Conservation (phyloP, 257 asterid genomes). For the Orobanche coerulescens region DNA sequence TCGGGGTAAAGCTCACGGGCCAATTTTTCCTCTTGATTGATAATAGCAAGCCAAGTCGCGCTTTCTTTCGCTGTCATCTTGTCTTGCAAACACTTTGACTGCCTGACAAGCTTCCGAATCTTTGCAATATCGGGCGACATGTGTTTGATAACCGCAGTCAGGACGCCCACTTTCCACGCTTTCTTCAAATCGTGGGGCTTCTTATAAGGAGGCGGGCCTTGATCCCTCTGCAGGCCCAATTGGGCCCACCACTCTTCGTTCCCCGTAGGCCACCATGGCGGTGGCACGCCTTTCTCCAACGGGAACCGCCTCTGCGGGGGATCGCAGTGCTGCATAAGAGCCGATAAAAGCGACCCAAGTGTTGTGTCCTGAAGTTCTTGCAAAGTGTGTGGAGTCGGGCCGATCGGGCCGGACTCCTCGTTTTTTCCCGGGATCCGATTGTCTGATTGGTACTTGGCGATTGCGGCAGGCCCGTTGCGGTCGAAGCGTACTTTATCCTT, state of each 20-base stretch:
- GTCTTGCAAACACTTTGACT: slow-evolving; percentile 82
- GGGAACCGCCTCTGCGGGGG: slow-evolving; percentile 94
- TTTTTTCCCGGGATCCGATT: slow-evolving; percentile 36
- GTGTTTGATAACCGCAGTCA: slow-evolving; percentile 82
- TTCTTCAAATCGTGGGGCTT: slow-evolving; percentile 88
- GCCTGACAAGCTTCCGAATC: slow-evolving; percentile 77
- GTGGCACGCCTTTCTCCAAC: slow-evolving; percentile 70
- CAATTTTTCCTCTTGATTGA: slow-evolving; percentile 69
- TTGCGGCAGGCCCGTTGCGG: slow-evolving; percentile 82
- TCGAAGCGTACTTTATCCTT: slow-evolving; percentile 81
- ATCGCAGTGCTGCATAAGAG: slow-evolving; percentile 86
- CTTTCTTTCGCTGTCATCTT: slow-evolving; percentile 93
- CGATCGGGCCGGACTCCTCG: slow-evolving; percentile 34
- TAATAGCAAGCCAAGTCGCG: slow-evolving; percentile 76
- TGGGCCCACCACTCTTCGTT: slow-evolving; percentile 88
- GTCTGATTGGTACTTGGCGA: slow-evolving; percentile 54
- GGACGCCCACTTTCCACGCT: slow-evolving; percentile 81
- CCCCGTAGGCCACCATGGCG: slow-evolving; percentile 96
- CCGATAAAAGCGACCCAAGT: slow-evolving; percentile 71
- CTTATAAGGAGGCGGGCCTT: slow-evolving; percentile 76
- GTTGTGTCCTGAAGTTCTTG: slow-evolving; percentile 92
- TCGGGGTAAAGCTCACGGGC: slow-evolving; percentile 75
- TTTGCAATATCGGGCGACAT: slow-evolving; percentile 78
- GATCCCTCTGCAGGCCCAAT: slow-evolving; percentile 57
- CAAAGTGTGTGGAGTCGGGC: slow-evolving; percentile 71